Evolutionary conservation across 164 flowering plant species (phyloP).

Genomic region (Protea cynaroides): DNA sequence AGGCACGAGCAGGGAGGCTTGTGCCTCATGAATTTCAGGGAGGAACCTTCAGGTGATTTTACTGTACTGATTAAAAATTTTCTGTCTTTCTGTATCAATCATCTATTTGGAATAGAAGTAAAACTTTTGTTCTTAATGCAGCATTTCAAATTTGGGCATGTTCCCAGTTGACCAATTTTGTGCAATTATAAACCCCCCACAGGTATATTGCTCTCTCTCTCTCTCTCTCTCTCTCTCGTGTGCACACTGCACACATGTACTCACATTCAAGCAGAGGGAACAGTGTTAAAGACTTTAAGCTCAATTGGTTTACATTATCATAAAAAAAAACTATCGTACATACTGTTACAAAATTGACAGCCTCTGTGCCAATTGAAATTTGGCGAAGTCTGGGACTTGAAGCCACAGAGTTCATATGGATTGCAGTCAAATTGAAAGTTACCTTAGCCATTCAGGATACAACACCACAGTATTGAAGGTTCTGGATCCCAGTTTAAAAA

Average conservation of each 20-base stretch:
- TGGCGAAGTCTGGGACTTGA: no score
- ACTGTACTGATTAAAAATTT: neutral
- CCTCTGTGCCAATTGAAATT: no score
- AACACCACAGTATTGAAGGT: neutral
- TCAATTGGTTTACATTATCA: neutral
- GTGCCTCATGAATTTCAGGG: constrained; percentile 90
- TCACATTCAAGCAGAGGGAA: no score
- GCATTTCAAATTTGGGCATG: constrained; percentile 99
- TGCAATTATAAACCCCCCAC: constrained; percentile 98
- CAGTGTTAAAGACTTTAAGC: no score
- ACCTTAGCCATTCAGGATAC: neutral
- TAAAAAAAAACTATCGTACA: no score
- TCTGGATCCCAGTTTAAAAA: neutral
- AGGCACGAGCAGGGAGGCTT: constrained; percentile 86
- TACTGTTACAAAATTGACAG: neutral
- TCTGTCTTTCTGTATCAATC: neutral
- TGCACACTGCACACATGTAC: neutral
- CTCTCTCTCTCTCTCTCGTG: neutral
- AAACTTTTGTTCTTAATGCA: constrained; percentile 29
- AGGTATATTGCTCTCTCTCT: constrained; percentile 36
- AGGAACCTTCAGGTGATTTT: constrained; percentile 84
- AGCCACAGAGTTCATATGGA: no score
- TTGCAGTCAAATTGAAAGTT: neutral
- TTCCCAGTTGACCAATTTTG: constrained; percentile 93
- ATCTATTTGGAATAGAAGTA: constrained; percentile 1